phyloP scores from a whole-genome alignment of 2,329 filamentous ascomycete genomes.

The Botryotinia narcissicola region DNA sequence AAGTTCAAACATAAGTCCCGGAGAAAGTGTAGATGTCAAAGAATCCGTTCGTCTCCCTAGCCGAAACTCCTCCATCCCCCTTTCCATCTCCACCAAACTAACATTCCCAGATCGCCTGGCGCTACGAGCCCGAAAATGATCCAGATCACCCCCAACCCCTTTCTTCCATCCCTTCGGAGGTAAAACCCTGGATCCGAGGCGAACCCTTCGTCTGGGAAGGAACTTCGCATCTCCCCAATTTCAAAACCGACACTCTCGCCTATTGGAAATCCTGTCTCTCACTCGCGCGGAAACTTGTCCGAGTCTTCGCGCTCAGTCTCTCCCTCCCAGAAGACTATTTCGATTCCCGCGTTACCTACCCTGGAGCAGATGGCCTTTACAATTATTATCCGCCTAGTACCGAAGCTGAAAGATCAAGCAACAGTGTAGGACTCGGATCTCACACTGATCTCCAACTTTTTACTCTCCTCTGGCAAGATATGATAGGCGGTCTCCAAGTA shows the following conservation, averaged over 20 bases:
- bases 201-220: constrained; percentile 54
- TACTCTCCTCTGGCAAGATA: constrained; percentile 51
- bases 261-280: constrained; percentile 51
- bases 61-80: neutral
- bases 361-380: constrained; percentile 46
- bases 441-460: constrained; percentile 50
- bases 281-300: constrained; percentile 51
- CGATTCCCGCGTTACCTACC: constrained; percentile 52
- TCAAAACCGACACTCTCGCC: constrained; percentile 46
- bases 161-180: constrained; percentile 44
- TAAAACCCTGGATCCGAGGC: constrained; percentile 43
- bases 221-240: constrained; percentile 48
- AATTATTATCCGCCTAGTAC: constrained; percentile 47
- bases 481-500: constrained; percentile 45
- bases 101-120: constrained; percentile 42
- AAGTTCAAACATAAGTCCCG: constrained; percentile 48
- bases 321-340: constrained; percentile 54
- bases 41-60: constrained; percentile 41
- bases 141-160: constrained; percentile 43
- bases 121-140: constrained; percentile 53
- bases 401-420: constrained; percentile 32
- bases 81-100: neutral
- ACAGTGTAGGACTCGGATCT: constrained; percentile 45
- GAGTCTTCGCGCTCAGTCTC: constrained; percentile 54
- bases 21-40: constrained; percentile 50